Evolutionary conservation across 305 asterid genomes (phyloP), one percentile per base, ranked within the genome.

Genomic region (Solanum hybrid): DNA sequence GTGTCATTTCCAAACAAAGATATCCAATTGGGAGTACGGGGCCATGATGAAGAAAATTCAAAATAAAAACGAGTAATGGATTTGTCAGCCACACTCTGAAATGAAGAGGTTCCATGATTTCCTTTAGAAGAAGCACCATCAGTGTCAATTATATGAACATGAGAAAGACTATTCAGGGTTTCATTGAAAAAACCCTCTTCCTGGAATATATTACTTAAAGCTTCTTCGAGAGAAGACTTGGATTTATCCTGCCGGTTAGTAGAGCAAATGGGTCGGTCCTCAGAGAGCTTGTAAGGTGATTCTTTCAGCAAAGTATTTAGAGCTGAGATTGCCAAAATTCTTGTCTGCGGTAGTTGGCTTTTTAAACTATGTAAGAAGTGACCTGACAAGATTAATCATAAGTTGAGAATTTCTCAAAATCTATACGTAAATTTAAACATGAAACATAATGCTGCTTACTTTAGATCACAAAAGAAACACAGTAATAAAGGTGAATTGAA

Each of bases 1-100:
- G 94, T 96, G 91, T 95, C 98, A 87, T 88, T 95, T 91, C 99
- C 98, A 51, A 95, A 94, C 87, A 95, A 97, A 78, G 99, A 96
- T 88, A 98, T 97, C 99, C 99, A 98, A 92, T 91, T 96, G 78
- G 99, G 99, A 75, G 99, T 97, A 86, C 98, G 99, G 88, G 99
- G 99, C 99, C 99, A 98, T 32, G 99, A 94, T 90, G 99, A 93
- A 93, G 99, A 96, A 94, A 98, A 98, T 90, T 98, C 99, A 88
- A 98, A 98, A 93, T 95, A 98, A 95, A 97, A 98, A 76, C 94
- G 98, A 80, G 99, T 95, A 85, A 98, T 95, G 82, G 99, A 98
- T 93, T 97, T 97, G 91, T 98, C 99, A 32, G 98, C 98, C 88
- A 96, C 91, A 87, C 98, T 95, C 94, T 98, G 99, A 92, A 97